Percentiles rank a stretch among this genome's conserved stretches.
phyloP scores from a whole-genome alignment of 2,329 filamentous ascomycete species.

The Lecanoromycetidae sp. region DNA sequence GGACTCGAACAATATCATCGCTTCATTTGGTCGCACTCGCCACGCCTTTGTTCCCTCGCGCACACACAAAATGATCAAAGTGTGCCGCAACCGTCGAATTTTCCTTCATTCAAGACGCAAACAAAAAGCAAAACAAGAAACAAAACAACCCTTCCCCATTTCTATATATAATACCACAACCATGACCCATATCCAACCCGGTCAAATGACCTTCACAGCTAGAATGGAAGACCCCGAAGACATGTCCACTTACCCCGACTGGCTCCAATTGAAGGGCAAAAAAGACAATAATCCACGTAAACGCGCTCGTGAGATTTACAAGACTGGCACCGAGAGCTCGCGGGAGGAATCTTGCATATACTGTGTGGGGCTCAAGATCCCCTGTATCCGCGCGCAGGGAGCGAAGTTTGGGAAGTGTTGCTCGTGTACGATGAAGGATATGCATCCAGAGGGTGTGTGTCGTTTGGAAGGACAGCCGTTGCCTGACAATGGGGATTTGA shows the following conservation, averaged over 20 bases:
- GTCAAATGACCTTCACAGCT: not conserved
- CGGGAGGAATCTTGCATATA: not conserved
- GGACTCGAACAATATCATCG: not conserved
- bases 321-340: not conserved
- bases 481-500: not conserved
- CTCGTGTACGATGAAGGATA: slow-evolving; percentile 7
- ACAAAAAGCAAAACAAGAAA: not conserved
- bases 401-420: slow-evolving; percentile 7
- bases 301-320: slow-evolving; percentile 1
- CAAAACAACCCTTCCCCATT: not conserved
- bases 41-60: not conserved
- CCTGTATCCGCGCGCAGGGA: not conserved
- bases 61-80: not conserved
- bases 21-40: not conserved
- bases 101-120: not conserved
- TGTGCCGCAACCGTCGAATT: not conserved
- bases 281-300: not conserved
- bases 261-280: not conserved
- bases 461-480: not conserved
- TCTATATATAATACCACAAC: not conserved
- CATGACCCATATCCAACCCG: slow-evolving; percentile 1
- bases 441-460: slow-evolving; percentile 5
- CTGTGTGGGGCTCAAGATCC: not conserved
- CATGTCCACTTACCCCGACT: not conserved
- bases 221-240: not conserved